Base-by-base conservation (phyloP, 2,329 filamentous ascomycete species). In the Aspergillus intermedius region DNA sequence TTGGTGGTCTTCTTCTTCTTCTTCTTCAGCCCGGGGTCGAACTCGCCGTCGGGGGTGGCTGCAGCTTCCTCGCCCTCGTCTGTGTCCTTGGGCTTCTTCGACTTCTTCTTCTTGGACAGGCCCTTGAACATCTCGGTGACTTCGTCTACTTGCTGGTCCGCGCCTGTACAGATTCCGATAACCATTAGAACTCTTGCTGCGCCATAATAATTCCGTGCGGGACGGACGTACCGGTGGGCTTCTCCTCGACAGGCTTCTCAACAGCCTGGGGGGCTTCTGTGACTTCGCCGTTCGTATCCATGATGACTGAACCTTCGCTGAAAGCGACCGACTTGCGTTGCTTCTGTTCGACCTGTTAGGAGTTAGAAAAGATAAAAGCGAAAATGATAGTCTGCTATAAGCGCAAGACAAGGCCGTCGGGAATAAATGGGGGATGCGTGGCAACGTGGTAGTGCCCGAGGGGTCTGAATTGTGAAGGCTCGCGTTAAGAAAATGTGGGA, bases 271-370 rank as follows among this genome's bases (percentile, higher is more conserved):
- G 78, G 58, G 84, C 80, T 69, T 87, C 82, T 69, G 82, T 88
- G 67, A 96, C 83, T 67, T 85, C 82, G 63, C 91, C 91, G 78
- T 95, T 88, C 72, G 83, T 82, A 76, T 95, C 88, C 69, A 96
- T 91, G 63, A 95, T 83, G 58, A 87, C 81, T 62, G 88, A 82
- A 65, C 88, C 88, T 72, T 93, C 87, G 68, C 86, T 91, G 72
- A 97, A 97, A 57, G 90, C 85, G 64, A 97, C 91, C 42, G 89
- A 94, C 76, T 97, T 95, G 74, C 91, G 87, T 64, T 86, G 83
- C 72, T 87, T 90, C 34, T 69, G 60, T 53, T 69, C 58, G 55
- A 71, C 67, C 63, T 74, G 71, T 73, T 76, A 53, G 48, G 49
- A 50, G 45, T 47, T 56, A 59, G 53, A 55, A 39, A 15, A 41